Base-by-base conservation (phyloP, 768 basidiomycete species). In the Xanthoconium purpureum region DNA sequence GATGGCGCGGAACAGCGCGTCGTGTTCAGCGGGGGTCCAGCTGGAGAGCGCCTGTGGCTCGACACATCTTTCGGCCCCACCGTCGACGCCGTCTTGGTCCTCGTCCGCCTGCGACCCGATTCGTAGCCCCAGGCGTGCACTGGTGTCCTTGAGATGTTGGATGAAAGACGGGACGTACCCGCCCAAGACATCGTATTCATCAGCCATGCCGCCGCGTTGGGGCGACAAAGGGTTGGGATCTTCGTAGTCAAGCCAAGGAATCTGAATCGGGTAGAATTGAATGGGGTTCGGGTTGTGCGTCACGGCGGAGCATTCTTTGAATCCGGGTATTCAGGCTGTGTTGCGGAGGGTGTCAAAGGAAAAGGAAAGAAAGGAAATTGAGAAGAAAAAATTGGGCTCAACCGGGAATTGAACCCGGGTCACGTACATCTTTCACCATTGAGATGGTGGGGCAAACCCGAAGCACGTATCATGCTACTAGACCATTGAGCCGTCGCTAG, bases 1-100 rank as follows among this genome's bases (percentile, higher is more conserved):
- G 20, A 94, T 69, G 0, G 80, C 85, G 67, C 82, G 86, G 68
- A 92, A 94, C 72, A 94, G 90, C 0, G 66, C 60, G 29, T 83
- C 76, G 58, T 88, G 87, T 64, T 94, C 92, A n/a, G 72, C 60
- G 1, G 77, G 67, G 5, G 85, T 83, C 91, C 91, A 94, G 55
- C 73, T 5, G 8, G 64, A 37, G 37, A 10, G 18, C 0, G 49
- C 10, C 6, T 20, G 32, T n/a, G 44, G 24, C 30, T 51, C 54
- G 32, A 18, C 11, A 17, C 0, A 15, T 5, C 32, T 52, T 12
- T 43, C 40, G n/a, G 11, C 47, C 8, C 36, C 20, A 24, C 11
- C 50, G 15, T 9, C 43, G 14, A 32, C 37, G 6, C 6, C 24
- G 29, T 11, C 13, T 30, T 1, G 51, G 35, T 13, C 45, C 14